Percentiles rank a stretch among this genome's conserved stretches.
Evolutionary conservation across 305 asterid genomes (phyloP).

Genomic region (Fraxinus floribunda): DNA sequence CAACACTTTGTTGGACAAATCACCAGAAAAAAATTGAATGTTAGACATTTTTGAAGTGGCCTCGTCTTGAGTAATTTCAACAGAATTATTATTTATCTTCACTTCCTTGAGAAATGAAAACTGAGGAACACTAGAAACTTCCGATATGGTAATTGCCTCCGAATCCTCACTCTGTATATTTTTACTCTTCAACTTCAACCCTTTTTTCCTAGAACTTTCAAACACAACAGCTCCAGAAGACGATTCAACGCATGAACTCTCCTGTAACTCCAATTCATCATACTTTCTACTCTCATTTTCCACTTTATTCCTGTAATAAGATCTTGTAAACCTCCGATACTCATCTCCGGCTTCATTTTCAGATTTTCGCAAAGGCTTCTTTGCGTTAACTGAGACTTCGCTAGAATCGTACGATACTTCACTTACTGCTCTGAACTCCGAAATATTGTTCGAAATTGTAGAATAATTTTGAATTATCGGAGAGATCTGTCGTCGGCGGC

Average conservation of each 20-base stretch:
- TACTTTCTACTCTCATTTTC: constrained; percentile 25
- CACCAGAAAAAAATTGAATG: constrained; percentile 17
- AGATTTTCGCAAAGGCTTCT: constrained; percentile 25
- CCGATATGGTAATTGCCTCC: constrained; percentile 34
- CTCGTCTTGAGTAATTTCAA: constrained; percentile 29
- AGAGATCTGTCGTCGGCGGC: constrained; percentile 51
- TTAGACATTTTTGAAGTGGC: constrained; percentile 26
- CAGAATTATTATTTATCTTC: constrained; percentile 36
- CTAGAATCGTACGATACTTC: constrained; percentile 54
- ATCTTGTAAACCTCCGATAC: constrained; percentile 41
- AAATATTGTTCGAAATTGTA: constrained; percentile 9
- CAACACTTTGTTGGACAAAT: constrained; percentile 21
- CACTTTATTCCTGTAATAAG: constrained; percentile 35
- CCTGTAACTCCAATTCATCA: constrained; percentile 54
- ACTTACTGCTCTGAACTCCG: constrained; percentile 25
- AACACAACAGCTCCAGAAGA: constrained; percentile 39
- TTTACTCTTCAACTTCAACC: constrained; percentile 34
- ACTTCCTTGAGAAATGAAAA: constrained; percentile 23
- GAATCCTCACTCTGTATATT: constrained; percentile 36
- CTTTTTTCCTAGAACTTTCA: constrained; percentile 28
- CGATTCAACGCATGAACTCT: constrained; percentile 81
- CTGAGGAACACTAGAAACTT: constrained; percentile 44
- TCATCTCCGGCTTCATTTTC: constrained; percentile 27
- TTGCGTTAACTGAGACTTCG: constrained; percentile 43
- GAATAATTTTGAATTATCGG: constrained; percentile 31